Evolutionary conservation across 441 rosid genomes (phyloP).

Genomic region (Adansonia rubrostipa): DNA sequence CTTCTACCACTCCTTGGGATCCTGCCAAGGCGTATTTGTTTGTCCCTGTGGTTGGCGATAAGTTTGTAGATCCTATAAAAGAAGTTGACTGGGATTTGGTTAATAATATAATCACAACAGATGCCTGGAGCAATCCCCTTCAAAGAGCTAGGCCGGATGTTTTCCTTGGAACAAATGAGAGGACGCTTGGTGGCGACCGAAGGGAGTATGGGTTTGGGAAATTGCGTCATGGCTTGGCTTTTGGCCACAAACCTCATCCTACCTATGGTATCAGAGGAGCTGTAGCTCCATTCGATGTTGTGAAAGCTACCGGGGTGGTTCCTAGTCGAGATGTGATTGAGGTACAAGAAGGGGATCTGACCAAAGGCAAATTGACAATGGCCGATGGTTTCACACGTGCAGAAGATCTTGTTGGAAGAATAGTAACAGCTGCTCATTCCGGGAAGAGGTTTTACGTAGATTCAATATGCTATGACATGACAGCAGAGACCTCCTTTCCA

Average conservation of each 20-base stretch:
- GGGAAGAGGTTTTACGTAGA: constrained; percentile 99
- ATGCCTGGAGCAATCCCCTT: constrained; percentile 95
- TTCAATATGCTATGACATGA: constrained; percentile 87
- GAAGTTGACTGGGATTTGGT: constrained; percentile 91
- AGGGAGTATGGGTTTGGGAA: constrained; percentile 99
- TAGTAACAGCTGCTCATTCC: constrained; percentile 98
- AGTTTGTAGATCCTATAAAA: constrained; percentile 64
- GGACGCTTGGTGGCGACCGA: constrained; percentile 99
- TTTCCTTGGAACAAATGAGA: constrained; percentile 97
- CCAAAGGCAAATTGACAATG: constrained; percentile 75
- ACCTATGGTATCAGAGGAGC: constrained; percentile 99
- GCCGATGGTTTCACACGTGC: constrained; percentile 72
- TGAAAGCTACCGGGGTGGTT: constrained; percentile 92
- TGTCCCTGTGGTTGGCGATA: constrained; percentile 88
- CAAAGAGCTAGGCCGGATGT: constrained; percentile 99
- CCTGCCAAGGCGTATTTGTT: constrained; percentile 98
- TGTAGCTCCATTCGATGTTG: constrained; percentile 91
- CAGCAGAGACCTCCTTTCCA: constrained; percentile 94
- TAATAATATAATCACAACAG: constrained; percentile 58
- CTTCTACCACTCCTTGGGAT: constrained; percentile 99
- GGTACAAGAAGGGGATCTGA: constrained; percentile 45
- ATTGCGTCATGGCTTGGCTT: constrained; percentile 88
- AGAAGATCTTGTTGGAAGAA: constrained; percentile 75
- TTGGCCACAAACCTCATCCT: constrained; percentile 92
- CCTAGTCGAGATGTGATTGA: constrained; percentile 60